Evolutionary conservation across 345 rosid species (phyloP), one percentile per base, ranked within the genome.

Genomic region (Eucalyptus marginata): DNA sequence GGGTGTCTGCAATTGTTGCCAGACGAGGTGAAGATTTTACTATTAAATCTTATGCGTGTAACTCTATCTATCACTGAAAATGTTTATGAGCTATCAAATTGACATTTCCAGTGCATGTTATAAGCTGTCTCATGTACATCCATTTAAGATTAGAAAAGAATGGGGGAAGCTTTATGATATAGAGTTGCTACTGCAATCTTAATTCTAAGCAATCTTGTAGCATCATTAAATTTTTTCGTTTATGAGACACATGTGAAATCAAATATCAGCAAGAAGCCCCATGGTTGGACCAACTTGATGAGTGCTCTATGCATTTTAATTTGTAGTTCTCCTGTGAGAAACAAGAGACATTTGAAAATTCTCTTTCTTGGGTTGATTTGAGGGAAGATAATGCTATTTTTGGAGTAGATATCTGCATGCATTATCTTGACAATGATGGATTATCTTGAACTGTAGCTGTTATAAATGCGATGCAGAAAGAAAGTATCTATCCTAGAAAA

Each of bases 401-500:
- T 76, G 84, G 29, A 76, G 84, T 76, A 10, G 84, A 76, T 76
- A 76, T 20, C 47, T 76, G 84, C 84, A 11, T 76, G 47, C 84
- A 6, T 76, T 76, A 40, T 40, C 27, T 76, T 40, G 27, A 40
- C 29, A 76, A 13, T 40, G 29, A 76, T 76, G 18, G 46, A 76
- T 36, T 24, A 25, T 47, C 24, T 89, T 47, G 27, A 22, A 22
- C 88, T 4, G 27, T 64, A 58, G 14, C 17, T 76, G 16, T 62
- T 29, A 54, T 40, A 22, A 49, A 31, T 58, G 87, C 89, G 36
- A 89, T 92, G 58, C 94, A 98, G 99, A 93, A 98, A 95, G 97
- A 97, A 95, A 92, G 90, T 97, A 88, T 94, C 94, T 90, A 94
- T 94, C 93, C 92, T 97, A 20, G 99, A 98, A 90, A 98, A 92